These are phyloP conservation scores for Xylaria sp. DNA, from an alignment of 2,329 filamentous ascomycete species.

Conservation along the genomic window DNA sequence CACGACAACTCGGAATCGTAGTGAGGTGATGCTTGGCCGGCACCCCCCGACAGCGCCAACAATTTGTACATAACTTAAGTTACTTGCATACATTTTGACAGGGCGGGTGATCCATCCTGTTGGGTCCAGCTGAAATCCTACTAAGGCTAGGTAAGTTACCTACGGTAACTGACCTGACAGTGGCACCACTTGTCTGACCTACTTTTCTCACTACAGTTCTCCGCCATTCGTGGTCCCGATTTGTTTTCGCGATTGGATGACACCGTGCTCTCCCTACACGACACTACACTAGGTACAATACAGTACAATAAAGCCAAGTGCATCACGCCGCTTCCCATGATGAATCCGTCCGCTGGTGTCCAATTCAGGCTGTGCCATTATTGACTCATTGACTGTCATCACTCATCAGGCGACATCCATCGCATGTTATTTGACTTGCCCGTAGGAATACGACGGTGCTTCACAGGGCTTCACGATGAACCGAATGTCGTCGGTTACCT, in stretches of 20 bases:
- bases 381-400: slow-evolving; percentile 7
- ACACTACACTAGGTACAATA: too few relatives aligned
- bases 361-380: slow-evolving; percentile 1
- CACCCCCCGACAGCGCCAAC: slow-evolving; percentile 19
- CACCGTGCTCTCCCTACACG: too few relatives aligned
- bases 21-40: slow-evolving; percentile 34
- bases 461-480: background rate
- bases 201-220: background rate
- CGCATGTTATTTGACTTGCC: slow-evolving; percentile 9
- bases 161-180: slow-evolving; percentile 35
- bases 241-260: slow-evolving; percentile 20
- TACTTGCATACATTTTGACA: too few relatives aligned
- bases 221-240: slow-evolving; percentile 14
- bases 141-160: background rate
- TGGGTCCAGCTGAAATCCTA: slow-evolving; percentile 32
- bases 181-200: slow-evolving; percentile 29
- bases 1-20: slow-evolving; percentile 26
- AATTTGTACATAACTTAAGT: too few relatives aligned
- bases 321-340: background rate
- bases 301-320: too few relatives aligned
- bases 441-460: background rate
- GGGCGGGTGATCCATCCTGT: slow-evolving; percentile 14
- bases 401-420: slow-evolving; percentile 4
- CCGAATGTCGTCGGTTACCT: background rate
- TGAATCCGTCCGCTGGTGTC: background rate